phyloP scores from a whole-genome alignment of 441 rosid genomes.

The Jatropha podagrica region DNA sequence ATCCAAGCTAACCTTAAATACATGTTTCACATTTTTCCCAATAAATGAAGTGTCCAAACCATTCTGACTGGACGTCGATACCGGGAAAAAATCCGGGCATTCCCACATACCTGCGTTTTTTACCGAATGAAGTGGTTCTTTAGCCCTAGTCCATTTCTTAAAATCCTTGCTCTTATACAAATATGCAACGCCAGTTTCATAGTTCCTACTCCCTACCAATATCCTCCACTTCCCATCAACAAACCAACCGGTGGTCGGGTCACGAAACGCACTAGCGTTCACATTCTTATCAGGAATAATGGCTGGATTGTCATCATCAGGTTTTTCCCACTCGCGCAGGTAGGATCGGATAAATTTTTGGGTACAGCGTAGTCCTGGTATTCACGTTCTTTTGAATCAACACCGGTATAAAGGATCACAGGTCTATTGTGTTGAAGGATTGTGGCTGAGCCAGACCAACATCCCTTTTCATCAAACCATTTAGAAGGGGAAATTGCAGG shows the following conservation, averaged over 20 bases:
- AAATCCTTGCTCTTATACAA: slow-evolving; percentile 69
- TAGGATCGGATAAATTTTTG: slow-evolving; percentile 63
- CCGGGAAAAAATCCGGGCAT: no score
- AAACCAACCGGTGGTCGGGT: slow-evolving; percentile 90
- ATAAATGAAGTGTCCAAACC: slow-evolving; percentile 52
- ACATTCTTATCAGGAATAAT: slow-evolving; percentile 39
- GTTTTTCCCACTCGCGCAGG: slow-evolving; percentile 78
- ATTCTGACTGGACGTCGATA: slow-evolving; percentile 27
- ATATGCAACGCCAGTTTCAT: slow-evolving; percentile 59
- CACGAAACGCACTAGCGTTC: slow-evolving; percentile 77
- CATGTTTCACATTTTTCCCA: slow-evolving; percentile 44
- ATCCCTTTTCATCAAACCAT: slow-evolving; percentile 66
- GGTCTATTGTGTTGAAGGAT: slow-evolving; percentile 58
- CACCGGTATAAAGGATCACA: slow-evolving; percentile 68
- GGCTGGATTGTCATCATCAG: slow-evolving; percentile 68
- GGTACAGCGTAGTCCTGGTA: slow-evolving; percentile 74
- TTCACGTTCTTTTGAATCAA: slow-evolving; percentile 45
- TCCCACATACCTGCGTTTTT: slow-evolving; percentile 71
- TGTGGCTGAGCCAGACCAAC: slow-evolving; percentile 93
- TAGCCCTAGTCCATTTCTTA: slow-evolving; percentile 57
- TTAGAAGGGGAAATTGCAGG: slow-evolving; percentile 67
- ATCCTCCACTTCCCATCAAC: slow-evolving; percentile 59
- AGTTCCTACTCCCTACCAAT: slow-evolving; percentile 52
- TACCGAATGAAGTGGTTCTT: slow-evolving; percentile 59
- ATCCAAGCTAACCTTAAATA: slow-evolving; percentile 76